A percentile compares a stretch with the other conserved stretches of the same genome.
These are phyloP conservation scores for Dorcoceras hygrometricum DNA, from an alignment of 257 asterid genomes.

Conservation along the genomic window DNA sequence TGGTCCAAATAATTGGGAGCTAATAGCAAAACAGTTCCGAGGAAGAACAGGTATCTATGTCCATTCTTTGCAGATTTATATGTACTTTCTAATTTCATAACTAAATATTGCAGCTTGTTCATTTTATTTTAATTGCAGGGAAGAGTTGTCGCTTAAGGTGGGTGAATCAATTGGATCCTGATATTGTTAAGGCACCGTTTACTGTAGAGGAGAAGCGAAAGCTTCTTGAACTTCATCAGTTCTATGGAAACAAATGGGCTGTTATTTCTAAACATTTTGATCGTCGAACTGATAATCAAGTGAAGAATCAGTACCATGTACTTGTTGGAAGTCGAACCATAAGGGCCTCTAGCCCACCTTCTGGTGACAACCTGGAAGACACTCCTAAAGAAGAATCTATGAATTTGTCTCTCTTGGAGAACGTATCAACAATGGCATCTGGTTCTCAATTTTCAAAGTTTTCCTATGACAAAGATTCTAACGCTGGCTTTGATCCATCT, in stretches of 20 bases:
- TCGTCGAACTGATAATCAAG: slow-evolving; percentile 43
- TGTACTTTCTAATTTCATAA: slow-evolving; percentile 17
- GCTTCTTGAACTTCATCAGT: slow-evolving; percentile 31
- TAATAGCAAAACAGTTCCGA: slow-evolving; percentile 31
- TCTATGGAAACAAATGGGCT: slow-evolving; percentile 35
- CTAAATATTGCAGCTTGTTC: slow-evolving; percentile 6
- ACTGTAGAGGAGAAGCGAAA: slow-evolving; percentile 28
- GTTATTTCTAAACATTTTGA: slow-evolving; percentile 7
- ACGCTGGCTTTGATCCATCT: slow-evolving; percentile 15
- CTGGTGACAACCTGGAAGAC: slow-evolving; percentile 2
- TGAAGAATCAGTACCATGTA: slow-evolving; percentile 45
- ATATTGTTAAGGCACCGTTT: slow-evolving; percentile 33
- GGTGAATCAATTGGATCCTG: slow-evolving; percentile 43
- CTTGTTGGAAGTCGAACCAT: slow-evolving; percentile 24
- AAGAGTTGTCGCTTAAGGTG: slow-evolving; percentile 53
- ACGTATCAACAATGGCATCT: slow-evolving; percentile 5
- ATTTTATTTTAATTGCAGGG: slow-evolving; percentile 30
- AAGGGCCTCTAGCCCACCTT: slow-evolving; percentile 12
- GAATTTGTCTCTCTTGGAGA: slow-evolving; percentile 9
- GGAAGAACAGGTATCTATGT: slow-evolving; percentile 40
- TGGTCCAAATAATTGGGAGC: slow-evolving; percentile 38
- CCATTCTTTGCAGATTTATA: not conserved
- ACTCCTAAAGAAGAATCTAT: slow-evolving; percentile 16
- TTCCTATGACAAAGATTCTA: slow-evolving; percentile 7
- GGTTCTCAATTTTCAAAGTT: slow-evolving; percentile 24